Percentiles rank a stretch among this genome's conserved stretches.
These are phyloP conservation scores for Gastroboletus turbinatus DNA, from an alignment of 1,284 basidiomycete genomes.

Conservation along the genomic window DNA sequence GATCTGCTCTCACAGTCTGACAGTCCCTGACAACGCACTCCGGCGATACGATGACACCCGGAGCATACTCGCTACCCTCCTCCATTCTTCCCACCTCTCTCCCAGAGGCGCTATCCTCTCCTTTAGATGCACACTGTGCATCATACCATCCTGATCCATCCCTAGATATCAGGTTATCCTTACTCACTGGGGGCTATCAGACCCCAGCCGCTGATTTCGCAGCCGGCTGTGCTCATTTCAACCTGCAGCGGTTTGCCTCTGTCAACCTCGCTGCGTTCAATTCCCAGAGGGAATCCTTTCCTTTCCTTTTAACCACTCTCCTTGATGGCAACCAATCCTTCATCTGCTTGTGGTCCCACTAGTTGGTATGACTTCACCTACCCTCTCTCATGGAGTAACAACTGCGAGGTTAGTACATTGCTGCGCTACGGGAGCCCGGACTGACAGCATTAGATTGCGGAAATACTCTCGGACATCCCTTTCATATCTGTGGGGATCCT, in stretches of 20 bases:
- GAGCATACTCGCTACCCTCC: background rate
- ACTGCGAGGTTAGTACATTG: constrained; percentile 34
- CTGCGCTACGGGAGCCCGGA: background rate
- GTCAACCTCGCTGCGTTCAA: background rate
- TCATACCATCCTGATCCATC: background rate
- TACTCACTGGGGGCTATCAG: constrained; percentile 6
- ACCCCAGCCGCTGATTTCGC: constrained; percentile 3
- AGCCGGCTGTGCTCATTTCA: constrained; percentile 7
- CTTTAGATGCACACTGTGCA: background rate
- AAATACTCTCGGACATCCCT: constrained; percentile 65
- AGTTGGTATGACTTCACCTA: constrained; percentile 29
- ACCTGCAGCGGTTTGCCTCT: background rate
- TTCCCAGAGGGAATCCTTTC: constrained; percentile 9
- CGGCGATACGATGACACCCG: background rate
- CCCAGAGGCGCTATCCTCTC: background rate
- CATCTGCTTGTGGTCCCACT: constrained; percentile 13
- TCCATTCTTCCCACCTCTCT: background rate
- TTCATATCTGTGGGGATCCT: constrained; percentile 65
- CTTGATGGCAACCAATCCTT: constrained; percentile 21
- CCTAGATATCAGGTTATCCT: background rate
- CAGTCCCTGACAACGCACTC: constrained; percentile 8
- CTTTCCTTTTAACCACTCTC: constrained; percentile 19
- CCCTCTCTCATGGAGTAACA: constrained; percentile 33
- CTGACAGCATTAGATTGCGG: constrained; percentile 48
- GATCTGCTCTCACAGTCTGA: background rate